Evolutionary conservation across 257 asterid genomes (phyloP).

Genomic region (Plantago major): DNA sequence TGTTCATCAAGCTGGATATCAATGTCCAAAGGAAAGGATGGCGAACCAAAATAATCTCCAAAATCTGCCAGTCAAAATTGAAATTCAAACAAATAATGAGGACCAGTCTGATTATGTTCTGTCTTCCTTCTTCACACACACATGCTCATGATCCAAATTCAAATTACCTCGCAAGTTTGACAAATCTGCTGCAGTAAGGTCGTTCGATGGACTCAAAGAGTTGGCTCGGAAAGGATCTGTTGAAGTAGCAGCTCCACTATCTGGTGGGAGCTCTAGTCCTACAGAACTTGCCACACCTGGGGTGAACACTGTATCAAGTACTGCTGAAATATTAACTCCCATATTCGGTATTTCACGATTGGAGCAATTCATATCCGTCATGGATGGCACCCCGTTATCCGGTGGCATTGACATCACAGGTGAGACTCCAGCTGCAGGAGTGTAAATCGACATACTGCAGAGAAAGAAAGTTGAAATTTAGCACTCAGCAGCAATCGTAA

Average conservation of each 20-base stretch:
- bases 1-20: constrained; percentile 91
- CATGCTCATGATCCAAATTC: background rate
- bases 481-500: background rate
- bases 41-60: constrained; percentile 86
- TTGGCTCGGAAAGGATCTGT: constrained; percentile 70
- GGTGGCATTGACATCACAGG: constrained; percentile 45
- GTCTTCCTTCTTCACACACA: background rate
- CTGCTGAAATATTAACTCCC: constrained; percentile 67
- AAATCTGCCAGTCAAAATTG: constrained; percentile 64
- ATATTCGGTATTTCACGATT: constrained; percentile 80
- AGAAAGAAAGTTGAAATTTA: background rate
- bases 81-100: constrained; percentile 3
- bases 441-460: constrained; percentile 68
- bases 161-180: constrained; percentile 63
- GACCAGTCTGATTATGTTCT: background rate
- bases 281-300: constrained; percentile 73
- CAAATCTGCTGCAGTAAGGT: constrained; percentile 73
- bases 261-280: constrained; percentile 74
- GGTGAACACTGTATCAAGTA: constrained; percentile 75
- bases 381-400: constrained; percentile 57
- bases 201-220: constrained; percentile 86
- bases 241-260: constrained; percentile 74
- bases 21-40: constrained; percentile 88
- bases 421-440: constrained; percentile 44
- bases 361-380: constrained; percentile 85